Base-by-base conservation (phyloP, 306 rosid species). In the Cicer chorassanicum region DNA sequence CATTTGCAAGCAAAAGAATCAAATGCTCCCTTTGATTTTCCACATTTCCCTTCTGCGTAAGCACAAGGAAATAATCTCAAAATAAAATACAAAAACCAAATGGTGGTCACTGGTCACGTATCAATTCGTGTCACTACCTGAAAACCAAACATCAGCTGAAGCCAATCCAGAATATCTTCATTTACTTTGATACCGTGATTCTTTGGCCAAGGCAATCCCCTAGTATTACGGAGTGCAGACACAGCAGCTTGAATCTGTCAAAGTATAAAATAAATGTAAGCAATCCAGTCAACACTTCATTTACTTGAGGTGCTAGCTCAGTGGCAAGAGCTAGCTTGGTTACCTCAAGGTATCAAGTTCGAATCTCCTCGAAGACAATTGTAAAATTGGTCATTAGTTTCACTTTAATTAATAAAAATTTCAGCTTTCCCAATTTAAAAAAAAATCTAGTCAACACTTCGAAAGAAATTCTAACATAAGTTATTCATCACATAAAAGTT, bases 11-110 rank as follows among this genome's bases (percentile, higher is more conserved):
- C 87, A 94, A 90, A 70, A 94, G 87, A 82, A 94, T 94, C 88
- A 94, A 77, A 85, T 94, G 98, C 75, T 94, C 98, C 85, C 98
- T 94, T 87, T 94, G 98, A 85, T 94, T 94, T 71, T 90, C 98
- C 70, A 91, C 98, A 56, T 79, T 94, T 14, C 82, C 90, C 68
- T 83, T 88, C 98, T 94, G 90, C 85, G 73, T 65, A 74, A 77
- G 82, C 40, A 63, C 54, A 72, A 63, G 48, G 75, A 68, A 70
- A 68, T 70, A 70, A 63, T 36, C 51, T 63, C 24, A 15, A n/a
- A 51, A 63, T 43, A 15, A 69, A 70, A 72, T 50, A 71, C 12
- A 57, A 67, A 80, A 62, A 78, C 40, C 81, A 40, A 73, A 62
- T n/a, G 45, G 65, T 44, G 48, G 34, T 53, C 62, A 75, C 53